phyloP scores from a whole-genome alignment of 306 rosid genomes.

The Sophora flavescens region DNA sequence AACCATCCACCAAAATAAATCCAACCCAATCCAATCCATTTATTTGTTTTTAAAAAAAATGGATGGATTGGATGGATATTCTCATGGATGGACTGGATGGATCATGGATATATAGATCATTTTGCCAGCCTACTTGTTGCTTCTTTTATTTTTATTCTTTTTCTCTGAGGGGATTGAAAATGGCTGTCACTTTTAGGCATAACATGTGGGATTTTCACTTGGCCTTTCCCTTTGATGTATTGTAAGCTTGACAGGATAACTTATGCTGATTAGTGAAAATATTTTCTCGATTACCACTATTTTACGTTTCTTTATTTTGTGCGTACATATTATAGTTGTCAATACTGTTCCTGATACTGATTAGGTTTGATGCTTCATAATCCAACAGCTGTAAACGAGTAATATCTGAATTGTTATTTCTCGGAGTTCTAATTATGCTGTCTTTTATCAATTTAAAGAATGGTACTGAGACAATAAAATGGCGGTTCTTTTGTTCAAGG shows the following conservation, averaged over 20 bases:
- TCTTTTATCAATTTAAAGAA: conserved; percentile 7
- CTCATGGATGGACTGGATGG: too few relatives aligned
- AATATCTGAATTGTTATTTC: neutral
- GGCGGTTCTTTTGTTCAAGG: conserved; percentile 26
- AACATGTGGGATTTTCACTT: conserved; percentile 17
- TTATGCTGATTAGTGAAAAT: conserved; percentile 1
- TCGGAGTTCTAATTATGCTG: conserved; percentile 1
- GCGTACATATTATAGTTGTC: neutral
- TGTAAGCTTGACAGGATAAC: neutral
- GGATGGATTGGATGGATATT: too few relatives aligned
- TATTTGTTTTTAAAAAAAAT: too few relatives aligned
- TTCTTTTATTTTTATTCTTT: neutral
- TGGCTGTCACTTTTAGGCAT: conserved; percentile 21
- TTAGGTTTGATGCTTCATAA: conserved; percentile 21
- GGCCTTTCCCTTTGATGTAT: too few relatives aligned
- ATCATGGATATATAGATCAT: too few relatives aligned
- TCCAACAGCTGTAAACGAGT: conserved; percentile 3
- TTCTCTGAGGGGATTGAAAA: neutral
- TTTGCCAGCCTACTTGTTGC: too few relatives aligned
- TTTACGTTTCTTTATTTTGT: conserved; percentile 24
- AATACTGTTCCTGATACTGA: neutral
- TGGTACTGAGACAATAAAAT: conserved; percentile 1
- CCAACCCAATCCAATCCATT: too few relatives aligned
- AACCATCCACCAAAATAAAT: too few relatives aligned
- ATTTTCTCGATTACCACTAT: neutral